Evolutionary conservation across 192 early-diverging fungal species (phyloP), one percentile per base, ranked within the genome.

Genomic region (Coemansia sp.): DNA sequence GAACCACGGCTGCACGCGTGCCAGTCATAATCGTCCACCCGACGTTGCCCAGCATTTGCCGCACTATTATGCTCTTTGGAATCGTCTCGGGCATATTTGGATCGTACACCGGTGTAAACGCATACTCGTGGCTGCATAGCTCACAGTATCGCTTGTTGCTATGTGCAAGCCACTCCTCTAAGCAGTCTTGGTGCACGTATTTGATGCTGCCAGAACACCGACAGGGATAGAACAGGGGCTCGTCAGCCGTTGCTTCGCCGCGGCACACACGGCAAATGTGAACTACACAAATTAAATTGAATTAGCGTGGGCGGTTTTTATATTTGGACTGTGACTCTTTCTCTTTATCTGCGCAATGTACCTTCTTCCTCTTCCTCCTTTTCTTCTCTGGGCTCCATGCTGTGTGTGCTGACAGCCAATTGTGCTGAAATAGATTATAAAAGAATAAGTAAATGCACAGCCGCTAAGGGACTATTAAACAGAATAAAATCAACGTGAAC

Each of bases 191-290:
- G 76, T 97, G 95, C n/a, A 97, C 89, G 73, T 85, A 92, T 60
- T 85, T 83, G 70, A 97, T 97, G 63, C 89, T 91, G 11, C 95
- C 95, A 17, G 92, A 87, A 77, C 95, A 97, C 70, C 92, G 91
- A 78, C 95, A 97, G 7, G 95, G 95, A 68, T 91, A 83, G 65
- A 87, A 95, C 37, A 97, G 81, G 27, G 89, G 93, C 58, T 95
- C 86, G 8, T 88, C 83, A 8, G 78, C 69, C 8, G 89, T 90
- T 32, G 72, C 82, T 53, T 86, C 88, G 33, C 81, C 80, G 32
- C 90, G 85, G 47, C 90, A 92, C 23, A 92, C 89, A 63, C 90
- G 85, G 76, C 90, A 92, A 58, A 90, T 86, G 58, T 85, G 82
- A 66, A 60, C 79, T 71, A 68, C 57, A 9, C 2, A 15, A 30